Conservation (phyloP, 176 grass and related monocot species). For the Zoysia japonica region DNA sequence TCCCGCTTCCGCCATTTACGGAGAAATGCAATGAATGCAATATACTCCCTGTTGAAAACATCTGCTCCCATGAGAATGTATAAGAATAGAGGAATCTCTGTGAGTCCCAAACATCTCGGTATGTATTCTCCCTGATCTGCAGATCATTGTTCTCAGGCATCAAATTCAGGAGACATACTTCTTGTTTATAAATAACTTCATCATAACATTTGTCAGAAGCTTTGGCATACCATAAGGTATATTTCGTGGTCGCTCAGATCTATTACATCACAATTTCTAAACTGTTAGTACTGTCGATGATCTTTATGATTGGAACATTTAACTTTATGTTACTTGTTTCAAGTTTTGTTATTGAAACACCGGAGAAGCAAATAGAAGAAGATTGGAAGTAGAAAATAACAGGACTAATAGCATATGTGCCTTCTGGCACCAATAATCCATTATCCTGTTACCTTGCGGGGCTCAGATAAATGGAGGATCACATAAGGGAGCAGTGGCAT, state of each 20-base stretch:
- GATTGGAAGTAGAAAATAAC: background rate
- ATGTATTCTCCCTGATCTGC: conserved; percentile 17
- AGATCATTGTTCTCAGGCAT: background rate
- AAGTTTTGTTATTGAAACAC: background rate
- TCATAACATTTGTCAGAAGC: background rate
- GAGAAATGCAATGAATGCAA: too few species aligned
- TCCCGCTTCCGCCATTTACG: too few species aligned
- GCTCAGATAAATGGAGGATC: conserved; percentile 10
- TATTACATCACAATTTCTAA: background rate
- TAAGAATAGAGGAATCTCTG: too few species aligned
- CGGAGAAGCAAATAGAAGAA: conserved; percentile 3
- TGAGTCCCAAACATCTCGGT: background rate
- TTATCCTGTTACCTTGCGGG: conserved; percentile 33
- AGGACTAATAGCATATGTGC: background rate
- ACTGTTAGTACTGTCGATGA: background rate
- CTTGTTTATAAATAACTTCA: background rate
- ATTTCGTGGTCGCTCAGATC: conserved; percentile 4
- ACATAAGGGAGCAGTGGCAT: conserved; percentile 27
- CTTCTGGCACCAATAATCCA: conserved; percentile 15
- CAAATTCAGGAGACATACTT: background rate
- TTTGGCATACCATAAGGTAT: background rate
- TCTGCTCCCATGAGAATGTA: too few species aligned
- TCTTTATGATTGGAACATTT: background rate
- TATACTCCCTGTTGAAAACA: too few species aligned
- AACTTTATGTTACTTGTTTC: conserved; percentile 4